Percentiles rank a stretch among this genome's conserved stretches.
Evolutionary conservation across 2,329 filamentous ascomycete genomes (phyloP).

Genomic region (Diaporthe citrichinensis): DNA sequence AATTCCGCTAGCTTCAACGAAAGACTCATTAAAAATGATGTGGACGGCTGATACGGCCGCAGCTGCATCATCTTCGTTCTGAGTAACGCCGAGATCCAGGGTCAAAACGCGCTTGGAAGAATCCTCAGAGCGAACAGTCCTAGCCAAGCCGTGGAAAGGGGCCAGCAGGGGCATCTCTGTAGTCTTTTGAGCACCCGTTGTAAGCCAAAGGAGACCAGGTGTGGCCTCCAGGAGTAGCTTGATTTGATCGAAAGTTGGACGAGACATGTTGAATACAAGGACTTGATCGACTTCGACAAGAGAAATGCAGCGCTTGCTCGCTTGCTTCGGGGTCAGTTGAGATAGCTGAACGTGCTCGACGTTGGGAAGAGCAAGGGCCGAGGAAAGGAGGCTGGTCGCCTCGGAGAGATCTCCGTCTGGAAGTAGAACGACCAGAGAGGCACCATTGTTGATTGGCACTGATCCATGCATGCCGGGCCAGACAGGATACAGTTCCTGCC

Average conservation of each 20-base stretch:
- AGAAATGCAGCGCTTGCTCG: constrained; percentile 57
- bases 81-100: constrained; percentile 55
- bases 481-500: constrained; percentile 53
- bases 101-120: constrained; percentile 58
- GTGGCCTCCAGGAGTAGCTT: constrained; percentile 54
- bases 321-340: constrained; percentile 51
- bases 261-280: constrained; percentile 56
- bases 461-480: constrained; percentile 49
- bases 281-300: constrained; percentile 59
- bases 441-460: constrained; percentile 42
- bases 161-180: constrained; percentile 53
- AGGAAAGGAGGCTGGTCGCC: neutral
- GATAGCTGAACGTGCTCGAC: constrained; percentile 52
- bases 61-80: neutral
- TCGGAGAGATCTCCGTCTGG: constrained; percentile 31
- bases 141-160: constrained; percentile 60
- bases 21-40: constrained; percentile 47
- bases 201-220: constrained; percentile 63
- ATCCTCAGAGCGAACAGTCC: constrained; percentile 66
- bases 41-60: constrained; percentile 1
- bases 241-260: constrained; percentile 57
- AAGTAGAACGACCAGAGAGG: constrained; percentile 50
- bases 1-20: constrained; percentile 41
- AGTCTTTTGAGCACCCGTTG: constrained; percentile 57
- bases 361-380: constrained; percentile 43